Evolutionary conservation across 768 basidiomycete genomes (phyloP), one percentile per base, ranked within the genome.

Genomic region (Lentinula edodes): DNA sequence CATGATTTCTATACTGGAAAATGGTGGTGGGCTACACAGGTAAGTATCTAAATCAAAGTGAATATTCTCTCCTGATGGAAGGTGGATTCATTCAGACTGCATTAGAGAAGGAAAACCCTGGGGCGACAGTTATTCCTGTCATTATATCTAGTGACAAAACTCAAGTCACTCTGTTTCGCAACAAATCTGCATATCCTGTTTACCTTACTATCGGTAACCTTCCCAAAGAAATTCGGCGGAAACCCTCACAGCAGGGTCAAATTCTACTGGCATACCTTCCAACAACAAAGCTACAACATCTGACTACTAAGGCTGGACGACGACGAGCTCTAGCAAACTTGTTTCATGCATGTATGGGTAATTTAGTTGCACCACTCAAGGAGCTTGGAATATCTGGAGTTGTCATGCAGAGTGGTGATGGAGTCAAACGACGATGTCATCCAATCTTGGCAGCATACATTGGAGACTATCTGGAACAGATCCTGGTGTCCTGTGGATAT

Each of bases 1-100:
- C 69, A 74, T 64, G 79, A 82, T 52, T 76, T 82, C 73, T 71
- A 80, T 46, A 82, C 79, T 0, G 80, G 76, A 0, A 71, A 74
- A 48, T 84, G 82, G 82, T 83, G 81, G 82, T 83, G 80, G 80
- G 53, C 53, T 9, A 76, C 72, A 0, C 82, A 83, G 70, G 81
- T 81, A 62, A 1, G 78, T 42, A 23, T 64, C 45, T n/a, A n/a
- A n/a, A n/a, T n/a, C n/a, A n/a, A n/a, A n/a, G n/a, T n/a, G n/a
- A n/a, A n/a, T n/a, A n/a, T n/a, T n/a, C n/a, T n/a, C n/a, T n/a
- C n/a, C 32, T 73, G 28, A 51, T 51, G n/a, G n/a, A n/a, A n/a
- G n/a, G n/a, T n/a, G n/a, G n/a, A n/a, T n/a, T n/a, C n/a, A n/a
- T n/a, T n/a, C n/a, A n/a, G n/a, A n/a, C n/a, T n/a, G n/a, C n/a